Conservation (phyloP, 176 grass and related monocot species). For the Cenchrus purpureus region DNA sequence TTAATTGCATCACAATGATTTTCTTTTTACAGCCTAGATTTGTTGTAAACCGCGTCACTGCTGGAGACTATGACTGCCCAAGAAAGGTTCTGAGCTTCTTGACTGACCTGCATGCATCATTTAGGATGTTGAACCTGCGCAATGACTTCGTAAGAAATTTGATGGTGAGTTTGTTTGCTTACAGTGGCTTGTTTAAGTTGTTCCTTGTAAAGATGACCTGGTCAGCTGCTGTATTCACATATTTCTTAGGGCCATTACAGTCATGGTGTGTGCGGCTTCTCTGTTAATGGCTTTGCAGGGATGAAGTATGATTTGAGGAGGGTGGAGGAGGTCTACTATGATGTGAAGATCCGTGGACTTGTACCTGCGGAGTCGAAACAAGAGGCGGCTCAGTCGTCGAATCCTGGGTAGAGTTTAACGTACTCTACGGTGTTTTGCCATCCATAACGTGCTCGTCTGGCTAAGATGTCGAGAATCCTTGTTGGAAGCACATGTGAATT, state of each 20-base stretch:
- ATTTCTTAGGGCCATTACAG: not conserved
- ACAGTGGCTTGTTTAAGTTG: not conserved
- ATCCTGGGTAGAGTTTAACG: not conserved
- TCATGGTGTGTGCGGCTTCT: not conserved
- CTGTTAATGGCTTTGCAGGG: conserved; percentile 47
- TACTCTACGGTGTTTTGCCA: not conserved
- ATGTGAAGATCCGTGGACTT: conserved; percentile 93
- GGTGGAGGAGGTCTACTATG: conserved; percentile 97
- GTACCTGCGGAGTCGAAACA: conserved; percentile 44
- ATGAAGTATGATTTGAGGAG: conserved; percentile 98
- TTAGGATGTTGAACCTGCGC: conserved; percentile 93
- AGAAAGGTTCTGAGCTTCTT: conserved; percentile 81
- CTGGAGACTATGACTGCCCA: conserved; percentile 88
- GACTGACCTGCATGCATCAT: conserved; percentile 90
- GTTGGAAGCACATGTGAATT: not conserved
- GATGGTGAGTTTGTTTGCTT: conserved; percentile 63
- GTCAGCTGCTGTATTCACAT: not conserved
- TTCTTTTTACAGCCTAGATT: conserved; percentile 74
- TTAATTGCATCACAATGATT: conserved; percentile 1
- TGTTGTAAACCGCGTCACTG: conserved; percentile 89
- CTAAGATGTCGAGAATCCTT: not conserved
- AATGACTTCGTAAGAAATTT: conserved; percentile 99
- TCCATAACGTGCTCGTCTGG: not conserved
- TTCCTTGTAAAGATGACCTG: not conserved
- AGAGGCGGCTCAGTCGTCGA: conserved; percentile 39